Evolutionary conservation across 208 protist species (phyloP).

Genomic region (Crithidia mellificae): DNA sequence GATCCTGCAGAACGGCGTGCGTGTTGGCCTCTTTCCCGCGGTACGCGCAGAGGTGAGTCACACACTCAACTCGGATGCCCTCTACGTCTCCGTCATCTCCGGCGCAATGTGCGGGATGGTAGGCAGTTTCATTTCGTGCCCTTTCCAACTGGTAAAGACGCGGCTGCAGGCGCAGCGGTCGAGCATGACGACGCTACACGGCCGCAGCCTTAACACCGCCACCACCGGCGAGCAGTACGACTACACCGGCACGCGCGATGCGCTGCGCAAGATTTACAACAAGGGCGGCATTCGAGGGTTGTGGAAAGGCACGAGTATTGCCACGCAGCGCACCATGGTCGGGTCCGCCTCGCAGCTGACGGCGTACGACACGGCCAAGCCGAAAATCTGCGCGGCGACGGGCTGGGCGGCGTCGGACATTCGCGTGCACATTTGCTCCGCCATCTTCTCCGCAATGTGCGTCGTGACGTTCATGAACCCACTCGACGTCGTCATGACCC

Average conservation of each 20-base stretch:
- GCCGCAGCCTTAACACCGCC: constrained; percentile 19
- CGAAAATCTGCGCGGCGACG: constrained; percentile 3
- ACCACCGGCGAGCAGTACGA: constrained; percentile 53
- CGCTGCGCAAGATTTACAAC: constrained; percentile 40
- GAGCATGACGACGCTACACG: constrained; percentile 28
- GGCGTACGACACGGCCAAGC: constrained; percentile 57
- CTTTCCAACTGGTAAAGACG: constrained; percentile 73
- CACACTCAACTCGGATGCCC: constrained; percentile 12
- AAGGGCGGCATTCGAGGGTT: constrained; percentile 44
- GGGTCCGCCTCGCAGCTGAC: constrained; percentile 50
- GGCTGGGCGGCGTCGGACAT: constrained; percentile 37
- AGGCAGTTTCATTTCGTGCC: constrained; percentile 51
- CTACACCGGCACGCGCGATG: constrained; percentile 50
- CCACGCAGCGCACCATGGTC: constrained; percentile 49
- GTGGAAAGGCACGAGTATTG: constrained; percentile 49
- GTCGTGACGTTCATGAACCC: constrained; percentile 54
- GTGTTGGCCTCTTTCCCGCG: constrained; percentile 60
- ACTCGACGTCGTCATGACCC: constrained; percentile 71
- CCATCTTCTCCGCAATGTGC: constrained; percentile 35
- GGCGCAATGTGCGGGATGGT: constrained; percentile 45
- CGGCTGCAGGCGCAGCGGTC: constrained; percentile 65
- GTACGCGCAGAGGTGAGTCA: constrained; percentile 36
- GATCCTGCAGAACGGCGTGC: constrained; percentile 63
- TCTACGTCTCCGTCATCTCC: constrained; percentile 20
- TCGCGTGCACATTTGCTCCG: constrained; percentile 49